Percentiles rank a stretch among this genome's conserved stretches.
Evolutionary conservation across 768 basidiomycete genomes (phyloP).

Genomic region (Panus rudis): DNA sequence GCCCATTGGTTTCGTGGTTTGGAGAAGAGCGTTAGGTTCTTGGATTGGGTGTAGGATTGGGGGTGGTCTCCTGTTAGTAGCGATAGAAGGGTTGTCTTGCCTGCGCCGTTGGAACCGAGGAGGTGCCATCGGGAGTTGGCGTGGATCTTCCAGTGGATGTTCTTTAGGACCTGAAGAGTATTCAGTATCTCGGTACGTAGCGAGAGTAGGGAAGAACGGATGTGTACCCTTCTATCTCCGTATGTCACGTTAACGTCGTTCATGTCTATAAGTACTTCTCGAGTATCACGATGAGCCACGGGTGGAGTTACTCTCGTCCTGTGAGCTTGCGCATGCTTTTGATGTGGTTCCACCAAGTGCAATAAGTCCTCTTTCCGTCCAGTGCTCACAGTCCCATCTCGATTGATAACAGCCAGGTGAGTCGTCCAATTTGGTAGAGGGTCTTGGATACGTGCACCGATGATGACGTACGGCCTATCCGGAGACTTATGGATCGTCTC

Average conservation of each 20-base stretch:
- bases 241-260: conserved; percentile 67
- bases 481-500: conserved; percentile 44
- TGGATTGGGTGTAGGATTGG: conserved; percentile 75
- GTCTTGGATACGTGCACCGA: conserved; percentile 66
- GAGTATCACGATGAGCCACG: no score
- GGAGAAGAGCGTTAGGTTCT: conserved; percentile 51
- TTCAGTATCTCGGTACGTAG: conserved; percentile 5
- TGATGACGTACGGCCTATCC: conserved; percentile 50
- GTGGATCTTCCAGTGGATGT: conserved; percentile 76
- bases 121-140: conserved; percentile 88
- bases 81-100: conserved; percentile 90
- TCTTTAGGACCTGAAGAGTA: conserved; percentile 55
- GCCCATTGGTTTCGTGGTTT: conserved; percentile 58
- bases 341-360: conserved; percentile 1
- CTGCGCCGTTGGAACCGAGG: conserved; percentile 86
- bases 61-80: conserved; percentile 93
- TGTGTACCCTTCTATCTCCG: conserved; percentile 46
- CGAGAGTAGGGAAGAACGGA: background rate
- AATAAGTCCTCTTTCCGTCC: conserved; percentile 45
- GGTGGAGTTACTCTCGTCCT: conserved; percentile 14
- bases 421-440: conserved; percentile 66
- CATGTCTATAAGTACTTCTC: conserved; percentile 51
- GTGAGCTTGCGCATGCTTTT: conserved; percentile 1
- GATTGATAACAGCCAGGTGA: conserved; percentile 50
- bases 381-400: conserved; percentile 38